Percentiles rank a stretch among this genome's conserved stretches.
phyloP scores from a whole-genome alignment of 1,284 basidiomycete genomes.

The Megacollybia platyphylla region DNA sequence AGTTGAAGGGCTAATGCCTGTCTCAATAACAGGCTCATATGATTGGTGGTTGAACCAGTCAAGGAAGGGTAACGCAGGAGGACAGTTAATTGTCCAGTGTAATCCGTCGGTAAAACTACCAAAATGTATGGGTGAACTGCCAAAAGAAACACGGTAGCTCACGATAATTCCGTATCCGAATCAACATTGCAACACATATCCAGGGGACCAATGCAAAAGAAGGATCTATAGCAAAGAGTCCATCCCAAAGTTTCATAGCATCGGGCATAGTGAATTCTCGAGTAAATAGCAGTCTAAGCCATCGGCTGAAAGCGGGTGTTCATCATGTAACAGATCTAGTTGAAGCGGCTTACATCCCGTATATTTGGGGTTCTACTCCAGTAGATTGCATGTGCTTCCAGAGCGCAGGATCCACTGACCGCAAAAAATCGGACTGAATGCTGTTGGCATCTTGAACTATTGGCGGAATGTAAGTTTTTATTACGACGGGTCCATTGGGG shows the following conservation, averaged over 20 bases:
- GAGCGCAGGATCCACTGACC: slow-evolving; percentile 72
- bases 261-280: slow-evolving; percentile 72
- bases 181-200: slow-evolving; percentile 85
- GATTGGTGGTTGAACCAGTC: slow-evolving; percentile 26
- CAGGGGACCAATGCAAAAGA: slow-evolving; percentile 65
- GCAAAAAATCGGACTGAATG: slow-evolving; percentile 63
- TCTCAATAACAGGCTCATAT: slow-evolving; percentile 58
- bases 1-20: slow-evolving; percentile 75
- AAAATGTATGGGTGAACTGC: slow-evolving; percentile 4
- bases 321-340: slow-evolving; percentile 24
- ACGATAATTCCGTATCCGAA: slow-evolving; percentile 82
- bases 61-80: slow-evolving; percentile 75
- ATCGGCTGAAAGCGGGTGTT: slow-evolving; percentile 30
- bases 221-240: slow-evolving; percentile 75
- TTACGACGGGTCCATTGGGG: slow-evolving; percentile 29
- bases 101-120: slow-evolving; percentile 75
- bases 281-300: slow-evolving; percentile 84
- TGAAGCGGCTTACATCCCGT: slow-evolving; percentile 64
- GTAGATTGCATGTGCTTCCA: slow-evolving; percentile 64
- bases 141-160: slow-evolving; percentile 15
- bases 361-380: slow-evolving; percentile 88
- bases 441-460: slow-evolving; percentile 73
- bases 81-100: slow-evolving; percentile 70
- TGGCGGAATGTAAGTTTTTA: slow-evolving; percentile 62
- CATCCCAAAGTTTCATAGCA: slow-evolving; percentile 82